Base-by-base conservation (phyloP, 2,329 filamentous ascomycete species). In the Cladosporium sp. region DNA sequence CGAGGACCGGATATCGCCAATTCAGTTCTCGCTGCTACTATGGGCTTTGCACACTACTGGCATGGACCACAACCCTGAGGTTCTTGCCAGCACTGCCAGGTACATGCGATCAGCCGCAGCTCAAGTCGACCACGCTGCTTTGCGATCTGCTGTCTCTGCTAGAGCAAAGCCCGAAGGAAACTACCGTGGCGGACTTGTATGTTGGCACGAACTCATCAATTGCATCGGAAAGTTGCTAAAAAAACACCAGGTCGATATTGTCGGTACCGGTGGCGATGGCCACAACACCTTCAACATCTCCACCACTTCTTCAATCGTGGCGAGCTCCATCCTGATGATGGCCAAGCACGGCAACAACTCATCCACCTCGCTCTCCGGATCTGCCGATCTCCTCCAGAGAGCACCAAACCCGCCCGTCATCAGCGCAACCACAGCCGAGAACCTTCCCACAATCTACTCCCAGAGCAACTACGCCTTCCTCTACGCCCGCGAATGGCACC, bases 221-320 rank as follows among this genome's bases (percentile, higher is more conserved):
- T 15, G 26, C n/a, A n/a, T n/a, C n/a, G n/a, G n/a, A n/a, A n/a
- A n/a, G n/a, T n/a, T n/a, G n/a, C n/a, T n/a, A n/a, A n/a, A n/a
- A n/a, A n/a, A n/a, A n/a, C n/a, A n/a, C n/a, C n/a, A n/a, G 86
- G 89, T 93, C 77, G 95, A 99, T 78, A 98, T 99, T 77, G 95
- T 99, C 66, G 95, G 95, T 72, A 99, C 95, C 8, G 95, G 95
- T 71, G 95, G 95, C 75, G 95, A 99, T 81, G 90, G 91, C 24
- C 93, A 98, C 84, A 92, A 96, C 79, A 99, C 95, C 38, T 99
- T 97, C 87, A 99, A 99, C 79, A 94, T 99, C 77, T 95, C 91
- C 72, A 99, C 95, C 4, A 97, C 95, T 7, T 88, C 95, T 2
- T 97, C 93, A 21, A 97, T 99, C 75, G 83, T 99, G 59, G 92